Conservation (phyloP, 2,329 filamentous ascomycete species). For the Trichoderma sp. region DNA sequence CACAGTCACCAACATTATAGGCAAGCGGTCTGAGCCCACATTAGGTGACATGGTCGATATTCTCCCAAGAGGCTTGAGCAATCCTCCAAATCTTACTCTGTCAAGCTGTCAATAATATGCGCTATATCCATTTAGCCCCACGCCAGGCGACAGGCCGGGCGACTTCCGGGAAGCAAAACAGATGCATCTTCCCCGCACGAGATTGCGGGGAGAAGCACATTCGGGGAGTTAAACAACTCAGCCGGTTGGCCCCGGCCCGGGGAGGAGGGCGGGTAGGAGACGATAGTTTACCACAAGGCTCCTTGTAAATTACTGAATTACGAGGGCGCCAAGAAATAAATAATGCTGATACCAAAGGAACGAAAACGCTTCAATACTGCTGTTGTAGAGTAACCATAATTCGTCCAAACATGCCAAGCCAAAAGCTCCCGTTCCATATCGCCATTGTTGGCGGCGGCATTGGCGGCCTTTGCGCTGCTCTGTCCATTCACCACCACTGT, state of each 20-base stretch:
- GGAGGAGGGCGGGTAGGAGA: background rate
- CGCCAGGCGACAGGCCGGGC: background rate
- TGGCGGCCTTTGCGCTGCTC: constrained; percentile 13
- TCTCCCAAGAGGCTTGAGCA: background rate
- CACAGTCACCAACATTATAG: background rate
- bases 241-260: background rate
- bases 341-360: background rate
- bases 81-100: background rate
- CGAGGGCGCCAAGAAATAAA: background rate
- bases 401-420: constrained; percentile 1
- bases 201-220: background rate
- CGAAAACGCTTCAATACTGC: background rate
- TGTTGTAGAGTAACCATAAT: background rate
- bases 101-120: background rate
- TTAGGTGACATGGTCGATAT: background rate
- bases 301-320: background rate
- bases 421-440: constrained; percentile 13
- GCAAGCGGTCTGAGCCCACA: background rate
- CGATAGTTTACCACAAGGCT: background rate
- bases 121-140: background rate
- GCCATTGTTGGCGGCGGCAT: constrained; percentile 17
- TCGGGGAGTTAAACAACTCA: constrained; percentile 2
- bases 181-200: background rate
- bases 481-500: constrained; percentile 4
- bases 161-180: background rate